Percentiles rank a stretch among this genome's conserved stretches.
These are phyloP conservation scores for Pseudogymnoascus verrucosus DNA, from an alignment of 2,329 filamentous ascomycete genomes.

Conservation along the genomic window DNA sequence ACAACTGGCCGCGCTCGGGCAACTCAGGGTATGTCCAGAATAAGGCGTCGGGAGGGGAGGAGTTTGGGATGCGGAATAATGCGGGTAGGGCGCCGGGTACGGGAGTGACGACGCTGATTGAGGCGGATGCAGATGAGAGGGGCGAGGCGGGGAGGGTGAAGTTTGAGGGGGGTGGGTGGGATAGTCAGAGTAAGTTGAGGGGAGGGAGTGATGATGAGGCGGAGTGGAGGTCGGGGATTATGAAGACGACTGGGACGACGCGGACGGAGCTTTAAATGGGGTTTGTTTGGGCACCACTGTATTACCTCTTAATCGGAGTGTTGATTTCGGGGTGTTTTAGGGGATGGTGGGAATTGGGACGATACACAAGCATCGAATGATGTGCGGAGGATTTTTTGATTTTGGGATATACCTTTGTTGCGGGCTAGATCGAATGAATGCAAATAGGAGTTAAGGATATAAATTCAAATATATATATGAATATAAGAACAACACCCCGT, in stretches of 20 bases:
- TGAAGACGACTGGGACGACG: slow-evolving; percentile 12
- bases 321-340: not conserved
- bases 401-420: slow-evolving; percentile 1
- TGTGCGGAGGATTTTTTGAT: not conserved
- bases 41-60: not conserved
- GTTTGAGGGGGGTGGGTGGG: slow-evolving; percentile 11
- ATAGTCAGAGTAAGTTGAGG: slow-evolving; percentile 14
- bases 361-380: not conserved
- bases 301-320: not conserved
- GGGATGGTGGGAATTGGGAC: not conserved
- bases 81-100: not conserved
- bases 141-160: slow-evolving; percentile 14
- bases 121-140: slow-evolving; percentile 14
- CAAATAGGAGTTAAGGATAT: not conserved
- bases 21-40: slow-evolving; percentile 2
- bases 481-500: not conserved
- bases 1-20: not conserved
- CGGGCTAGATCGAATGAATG: not conserved
- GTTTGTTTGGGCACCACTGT: not conserved
- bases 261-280: slow-evolving; percentile 16
- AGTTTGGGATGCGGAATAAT: not conserved
- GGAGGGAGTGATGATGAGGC: slow-evolving; percentile 9
- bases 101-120: not conserved
- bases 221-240: slow-evolving; percentile 16
- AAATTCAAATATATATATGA: not conserved